Evolutionary conservation across 306 rosid species (phyloP), one percentile per base, ranked within the genome.

Genomic region (Glycine latifolia): DNA sequence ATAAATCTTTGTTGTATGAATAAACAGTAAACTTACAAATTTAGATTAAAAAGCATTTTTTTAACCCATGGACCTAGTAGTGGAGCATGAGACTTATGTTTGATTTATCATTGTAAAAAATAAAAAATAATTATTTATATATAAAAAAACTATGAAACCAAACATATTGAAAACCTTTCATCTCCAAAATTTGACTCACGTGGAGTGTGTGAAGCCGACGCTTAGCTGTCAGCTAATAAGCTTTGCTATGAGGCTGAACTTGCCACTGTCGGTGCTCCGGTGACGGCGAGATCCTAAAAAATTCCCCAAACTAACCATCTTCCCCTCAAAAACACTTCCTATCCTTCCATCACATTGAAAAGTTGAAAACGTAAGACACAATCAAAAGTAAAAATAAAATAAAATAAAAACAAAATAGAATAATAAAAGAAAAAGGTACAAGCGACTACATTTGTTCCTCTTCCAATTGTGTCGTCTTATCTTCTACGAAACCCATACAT

Each of bases 401-500:
- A 20, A 20, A 20, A 20, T 20, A 20, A 20, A 73, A 73, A 72
- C 55, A 55, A 61, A 48, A 0, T 14, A 65, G 52, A 10, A 52
- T 44, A 47, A 56, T 8, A 26, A 26, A 66, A 10, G 44, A 14
- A 14, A 17, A 48, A 73, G 74, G 61, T 12, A 62, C 69, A n/a
- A 17, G 31, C 62, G 11, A 20, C 41, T 47, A 53, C 58, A 78
- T 47, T 67, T 65, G 31, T 79, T 71, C 47, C n/a, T 70, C 75
- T 15, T 81, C 26, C 17, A 67, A 49, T 26, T 26, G 39, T 86
- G 86, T 75, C 43, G 58, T 78, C 71, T 72, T 72, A 78, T 86
- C 75, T 82, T 84, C 82, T 78, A 91, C 91, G 86, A 85, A 87
- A 87, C 74, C 86, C 65, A 60, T 75, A 75, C 63, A 54, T 71